Conservation (phyloP, 495 filamentous ascomycete genomes). For the Pyronema domesticum region DNA sequence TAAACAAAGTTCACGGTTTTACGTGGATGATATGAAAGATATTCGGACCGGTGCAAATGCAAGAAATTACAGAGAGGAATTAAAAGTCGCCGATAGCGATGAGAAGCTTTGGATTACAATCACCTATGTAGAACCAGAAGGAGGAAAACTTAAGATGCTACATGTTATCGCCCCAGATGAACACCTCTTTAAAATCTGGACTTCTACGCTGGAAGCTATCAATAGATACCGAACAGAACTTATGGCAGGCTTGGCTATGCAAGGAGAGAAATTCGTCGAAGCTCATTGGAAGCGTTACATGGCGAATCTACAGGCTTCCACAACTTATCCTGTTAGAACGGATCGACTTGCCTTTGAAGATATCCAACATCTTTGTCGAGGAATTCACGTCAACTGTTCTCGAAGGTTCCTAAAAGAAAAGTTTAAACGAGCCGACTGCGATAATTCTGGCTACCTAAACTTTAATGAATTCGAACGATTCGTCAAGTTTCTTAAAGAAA, state of each 20-base stretch:
- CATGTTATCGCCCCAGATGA: constrained; percentile 65
- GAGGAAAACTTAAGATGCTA: constrained; percentile 47
- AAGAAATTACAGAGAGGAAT: constrained; percentile 73
- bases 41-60: constrained; percentile 75
- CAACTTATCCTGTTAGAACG: constrained; percentile 24
- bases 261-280: constrained; percentile 59
- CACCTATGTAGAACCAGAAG: constrained; percentile 51
- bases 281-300: constrained; percentile 80
- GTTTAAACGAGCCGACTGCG: constrained; percentile 54
- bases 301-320: constrained; percentile 43
- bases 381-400: constrained; percentile 75
- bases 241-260: constrained; percentile 64
- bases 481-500: constrained; percentile 59
- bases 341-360: constrained; percentile 49
- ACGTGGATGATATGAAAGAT: constrained; percentile 86
- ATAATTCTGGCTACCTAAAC: constrained; percentile 42
- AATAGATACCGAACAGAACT: constrained; percentile 68
- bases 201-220: constrained; percentile 57
- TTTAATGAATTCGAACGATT: constrained; percentile 69
- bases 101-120: constrained; percentile 74
- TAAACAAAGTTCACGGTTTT: constrained; percentile 63
- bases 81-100: constrained; percentile 41
- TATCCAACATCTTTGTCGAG: constrained; percentile 66
- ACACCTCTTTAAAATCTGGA: constrained; percentile 58
- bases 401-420: constrained; percentile 52